phyloP scores from a whole-genome alignment of 2,329 filamentous ascomycete species.

The Aspergillus pseudonomiae region DNA sequence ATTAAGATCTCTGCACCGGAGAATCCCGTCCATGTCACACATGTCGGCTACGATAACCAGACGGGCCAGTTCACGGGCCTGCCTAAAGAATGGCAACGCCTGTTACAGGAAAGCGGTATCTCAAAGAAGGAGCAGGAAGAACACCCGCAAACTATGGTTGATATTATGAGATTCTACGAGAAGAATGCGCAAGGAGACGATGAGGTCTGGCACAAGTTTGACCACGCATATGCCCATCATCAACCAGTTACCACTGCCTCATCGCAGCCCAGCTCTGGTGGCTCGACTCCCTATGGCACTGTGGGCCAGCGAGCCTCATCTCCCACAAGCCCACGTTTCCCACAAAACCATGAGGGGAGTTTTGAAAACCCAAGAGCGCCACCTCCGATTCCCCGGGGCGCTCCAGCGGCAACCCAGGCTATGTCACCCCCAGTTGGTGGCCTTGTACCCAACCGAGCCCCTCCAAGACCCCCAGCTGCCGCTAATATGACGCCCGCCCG shows the following conservation, averaged over 20 bases:
- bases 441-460: conserved; percentile 78
- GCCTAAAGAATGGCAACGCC: conserved; percentile 95
- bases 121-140: conserved; percentile 94
- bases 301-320: conserved; percentile 70
- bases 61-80: conserved; percentile 96
- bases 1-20: conserved; percentile 96
- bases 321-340: conserved; percentile 82
- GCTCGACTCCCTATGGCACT: conserved; percentile 49
- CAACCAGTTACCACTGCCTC: conserved; percentile 44
- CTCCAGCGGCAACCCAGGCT: conserved; percentile 53
- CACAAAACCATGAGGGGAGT: conserved; percentile 85
- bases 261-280: conserved; percentile 45
- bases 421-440: conserved; percentile 48
- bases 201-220: conserved; percentile 93
- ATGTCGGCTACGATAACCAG: conserved; percentile 94
- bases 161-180: conserved; percentile 96
- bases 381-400: conserved; percentile 74
- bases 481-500: conserved; percentile 43
- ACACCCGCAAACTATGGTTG: conserved; percentile 91
- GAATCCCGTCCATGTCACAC: conserved; percentile 96
- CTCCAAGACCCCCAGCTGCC: conserved; percentile 76
- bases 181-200: conserved; percentile 87
- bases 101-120: conserved; percentile 94
- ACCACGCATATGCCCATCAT: conserved; percentile 71
- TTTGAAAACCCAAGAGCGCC: conserved; percentile 96